These are phyloP conservation scores for Teratosphaeria zuluensis DNA, from an alignment of 2,329 filamentous ascomycete species.

Conservation along the genomic window DNA sequence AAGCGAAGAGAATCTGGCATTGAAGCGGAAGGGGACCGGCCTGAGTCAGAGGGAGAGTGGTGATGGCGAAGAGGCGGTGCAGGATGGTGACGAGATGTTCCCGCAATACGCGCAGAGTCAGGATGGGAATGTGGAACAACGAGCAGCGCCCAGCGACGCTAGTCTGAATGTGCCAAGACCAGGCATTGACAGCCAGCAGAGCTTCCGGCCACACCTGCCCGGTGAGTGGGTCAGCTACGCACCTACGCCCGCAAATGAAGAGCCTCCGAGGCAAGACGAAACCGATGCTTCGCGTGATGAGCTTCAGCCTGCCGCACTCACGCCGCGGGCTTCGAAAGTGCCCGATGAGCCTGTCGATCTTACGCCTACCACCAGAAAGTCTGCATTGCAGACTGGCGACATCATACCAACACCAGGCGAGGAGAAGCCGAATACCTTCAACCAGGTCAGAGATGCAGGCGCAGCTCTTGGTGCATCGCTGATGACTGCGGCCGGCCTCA, in stretches of 20 bases:
- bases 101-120: background rate
- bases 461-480: slow-evolving; percentile 40
- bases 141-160: background rate
- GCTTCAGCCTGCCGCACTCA: background rate
- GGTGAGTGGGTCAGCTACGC: slow-evolving; percentile 45
- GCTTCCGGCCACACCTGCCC: slow-evolving; percentile 43
- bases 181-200: slow-evolving; percentile 19
- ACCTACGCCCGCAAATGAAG: slow-evolving; percentile 31
- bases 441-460: slow-evolving; percentile 37
- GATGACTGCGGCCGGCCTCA: slow-evolving; percentile 28
- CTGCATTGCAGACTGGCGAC: slow-evolving; percentile 16
- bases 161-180: slow-evolving; percentile 5
- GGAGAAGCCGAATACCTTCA: slow-evolving; percentile 18
- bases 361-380: slow-evolving; percentile 27
- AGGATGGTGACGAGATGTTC: slow-evolving; percentile 4
- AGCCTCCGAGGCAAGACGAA: slow-evolving; percentile 11
- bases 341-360: slow-evolving; percentile 16
- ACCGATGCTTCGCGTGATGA: background rate
- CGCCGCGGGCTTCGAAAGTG: slow-evolving; percentile 5
- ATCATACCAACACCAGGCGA: background rate
- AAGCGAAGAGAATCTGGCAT: slow-evolving; percentile 27
- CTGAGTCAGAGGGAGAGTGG: slow-evolving; percentile 1
- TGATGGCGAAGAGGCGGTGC: background rate
- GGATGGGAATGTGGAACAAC: background rate
- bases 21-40: slow-evolving; percentile 9